These are phyloP conservation scores for Thielaviopsis cerberus DNA, from an alignment of 2,329 filamentous ascomycete genomes.

Conservation along the genomic window DNA sequence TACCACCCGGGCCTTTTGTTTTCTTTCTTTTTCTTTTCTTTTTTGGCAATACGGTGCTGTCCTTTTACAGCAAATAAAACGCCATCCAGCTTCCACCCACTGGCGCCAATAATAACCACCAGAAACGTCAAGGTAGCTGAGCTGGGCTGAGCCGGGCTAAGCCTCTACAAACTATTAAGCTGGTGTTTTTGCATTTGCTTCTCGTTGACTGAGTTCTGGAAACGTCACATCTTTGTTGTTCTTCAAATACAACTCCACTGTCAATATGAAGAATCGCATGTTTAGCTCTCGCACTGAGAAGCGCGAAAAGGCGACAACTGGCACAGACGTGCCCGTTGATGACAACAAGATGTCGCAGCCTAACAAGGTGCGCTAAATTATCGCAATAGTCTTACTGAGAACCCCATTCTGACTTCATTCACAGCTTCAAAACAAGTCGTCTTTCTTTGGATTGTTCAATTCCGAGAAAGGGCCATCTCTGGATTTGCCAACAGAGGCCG, in stretches of 20 bases:
- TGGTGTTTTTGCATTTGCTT: background rate
- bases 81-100: too few relatives aligned
- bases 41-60: too few relatives aligned
- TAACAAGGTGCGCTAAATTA: slow-evolving; percentile 1
- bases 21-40: too few relatives aligned
- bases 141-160: background rate
- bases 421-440: background rate
- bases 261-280: slow-evolving; percentile 4
- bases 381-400: background rate
- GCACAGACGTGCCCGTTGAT: background rate
- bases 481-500: background rate
- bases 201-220: background rate
- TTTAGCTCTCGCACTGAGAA: slow-evolving; percentile 7
- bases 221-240: background rate
- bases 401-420: background rate
- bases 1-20: too few relatives aligned
- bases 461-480: background rate
- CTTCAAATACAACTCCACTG: background rate
- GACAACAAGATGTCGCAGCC: background rate
- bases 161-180: background rate
- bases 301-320: slow-evolving; percentile 1
- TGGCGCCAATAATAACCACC: too few relatives aligned
- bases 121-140: background rate
- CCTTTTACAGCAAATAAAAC: too few relatives aligned
- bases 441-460: background rate